These are phyloP conservation scores for Penicillium occitanis DNA, from an alignment of 2,329 filamentous ascomycete genomes.

Conservation along the genomic window DNA sequence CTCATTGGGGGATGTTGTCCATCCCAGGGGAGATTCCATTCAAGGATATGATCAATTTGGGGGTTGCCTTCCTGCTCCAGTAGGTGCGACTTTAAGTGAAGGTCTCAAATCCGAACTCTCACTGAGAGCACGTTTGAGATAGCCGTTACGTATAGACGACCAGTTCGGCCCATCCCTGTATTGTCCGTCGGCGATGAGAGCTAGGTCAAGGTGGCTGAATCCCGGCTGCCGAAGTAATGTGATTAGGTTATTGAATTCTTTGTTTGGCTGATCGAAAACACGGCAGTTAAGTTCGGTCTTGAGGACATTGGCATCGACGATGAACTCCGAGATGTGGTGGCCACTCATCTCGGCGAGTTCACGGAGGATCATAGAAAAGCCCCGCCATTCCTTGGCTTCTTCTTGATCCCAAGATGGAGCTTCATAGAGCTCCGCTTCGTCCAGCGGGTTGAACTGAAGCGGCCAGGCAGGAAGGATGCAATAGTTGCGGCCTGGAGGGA, in stretches of 20 bases:
- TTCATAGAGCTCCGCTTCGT: neutral
- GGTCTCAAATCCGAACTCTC: neutral
- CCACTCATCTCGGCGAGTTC: neutral
- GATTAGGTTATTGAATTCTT: neutral
- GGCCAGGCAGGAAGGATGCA: neutral
- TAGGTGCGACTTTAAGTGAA: no score
- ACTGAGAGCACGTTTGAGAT: slow-evolving; percentile 2
- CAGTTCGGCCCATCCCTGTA: neutral
- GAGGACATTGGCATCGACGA: neutral
- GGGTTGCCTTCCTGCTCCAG: no score
- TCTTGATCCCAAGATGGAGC: neutral
- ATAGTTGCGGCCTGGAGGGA: slow-evolving; percentile 30
- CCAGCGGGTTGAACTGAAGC: neutral
- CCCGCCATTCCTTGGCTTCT: neutral
- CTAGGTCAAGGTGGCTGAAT: slow-evolving; percentile 31
- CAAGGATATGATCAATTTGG: no score
- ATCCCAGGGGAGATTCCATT: no score
- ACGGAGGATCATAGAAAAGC: neutral
- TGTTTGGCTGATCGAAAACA: neutral
- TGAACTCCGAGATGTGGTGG: neutral
- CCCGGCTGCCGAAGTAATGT: slow-evolving; percentile 9
- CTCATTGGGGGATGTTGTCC: no score
- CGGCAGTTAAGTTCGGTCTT: neutral
- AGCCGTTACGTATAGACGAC: slow-evolving; percentile 10
- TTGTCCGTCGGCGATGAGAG: slow-evolving; percentile 24